These are phyloP conservation scores for Aspergillus sclerotioniger DNA, from an alignment of 495 filamentous ascomycete species.

Conservation along the genomic window DNA sequence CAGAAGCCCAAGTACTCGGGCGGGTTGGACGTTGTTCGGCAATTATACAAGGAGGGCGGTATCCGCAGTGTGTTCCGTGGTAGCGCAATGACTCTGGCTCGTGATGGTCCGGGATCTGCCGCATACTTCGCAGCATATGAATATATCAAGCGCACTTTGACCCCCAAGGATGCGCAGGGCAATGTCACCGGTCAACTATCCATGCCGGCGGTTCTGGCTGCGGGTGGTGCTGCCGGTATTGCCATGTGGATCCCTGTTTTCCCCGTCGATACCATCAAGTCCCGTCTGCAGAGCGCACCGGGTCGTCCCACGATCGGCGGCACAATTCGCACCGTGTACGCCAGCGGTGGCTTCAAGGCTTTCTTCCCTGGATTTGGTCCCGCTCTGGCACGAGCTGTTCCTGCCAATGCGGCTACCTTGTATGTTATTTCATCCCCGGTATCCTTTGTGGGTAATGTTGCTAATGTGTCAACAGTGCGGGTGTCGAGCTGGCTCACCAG, in stretches of 20 bases:
- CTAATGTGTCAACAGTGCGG: constrained; percentile 49
- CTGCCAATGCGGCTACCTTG: constrained; percentile 83
- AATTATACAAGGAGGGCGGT: constrained; percentile 90
- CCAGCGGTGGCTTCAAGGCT: constrained; percentile 76
- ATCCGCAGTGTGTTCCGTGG: constrained; percentile 89
- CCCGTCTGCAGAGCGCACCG: constrained; percentile 84
- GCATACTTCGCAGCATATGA: constrained; percentile 98
- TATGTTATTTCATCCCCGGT: constrained; percentile 21
- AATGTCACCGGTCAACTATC: constrained; percentile 69
- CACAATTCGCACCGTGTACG: constrained; percentile 75
- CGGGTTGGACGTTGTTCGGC: constrained; percentile 88
- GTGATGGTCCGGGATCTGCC: constrained; percentile 88
- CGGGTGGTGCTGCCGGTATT: constrained; percentile 86
- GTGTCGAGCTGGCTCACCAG: constrained; percentile 79
- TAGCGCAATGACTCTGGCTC: constrained; percentile 82
- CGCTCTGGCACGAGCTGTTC: constrained; percentile 87
- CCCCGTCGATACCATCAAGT: constrained; percentile 96
- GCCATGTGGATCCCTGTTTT: constrained; percentile 99
- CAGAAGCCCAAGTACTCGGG: constrained; percentile 92
- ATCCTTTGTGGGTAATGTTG: not conserved
- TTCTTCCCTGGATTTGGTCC: constrained; percentile 98
- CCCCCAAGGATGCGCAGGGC: constrained; percentile 78
- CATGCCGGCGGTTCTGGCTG: constrained; percentile 76
- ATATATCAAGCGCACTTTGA: constrained; percentile 82
- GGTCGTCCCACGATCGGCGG: constrained; percentile 81